Conservation (phyloP, 2,329 filamentous ascomycete species). For the Penicillium sumatraense region DNA sequence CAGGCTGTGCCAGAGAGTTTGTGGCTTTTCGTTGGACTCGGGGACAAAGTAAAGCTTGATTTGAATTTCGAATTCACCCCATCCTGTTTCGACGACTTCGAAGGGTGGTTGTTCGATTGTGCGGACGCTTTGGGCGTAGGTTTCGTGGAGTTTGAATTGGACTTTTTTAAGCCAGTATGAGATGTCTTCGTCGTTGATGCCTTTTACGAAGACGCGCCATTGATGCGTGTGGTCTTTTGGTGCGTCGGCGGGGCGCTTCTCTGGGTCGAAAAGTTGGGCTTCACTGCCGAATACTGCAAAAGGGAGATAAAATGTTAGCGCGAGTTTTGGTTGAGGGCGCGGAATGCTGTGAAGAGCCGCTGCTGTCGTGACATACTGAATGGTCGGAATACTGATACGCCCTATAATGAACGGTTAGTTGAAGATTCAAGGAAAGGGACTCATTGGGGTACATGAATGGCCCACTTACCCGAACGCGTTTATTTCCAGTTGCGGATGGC, state of each 20-base stretch:
- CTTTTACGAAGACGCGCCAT: constrained; percentile 93
- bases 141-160: constrained; percentile 97
- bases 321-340: neutral
- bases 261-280: constrained; percentile 76
- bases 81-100: constrained; percentile 87
- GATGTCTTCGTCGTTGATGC: constrained; percentile 85
- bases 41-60: constrained; percentile 92
- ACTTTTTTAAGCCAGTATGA: constrained; percentile 96
- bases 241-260: constrained; percentile 73
- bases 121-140: constrained; percentile 87
- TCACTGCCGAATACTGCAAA: constrained; percentile 80
- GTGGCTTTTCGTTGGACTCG: constrained; percentile 87
- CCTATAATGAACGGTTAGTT: constrained; percentile 31
- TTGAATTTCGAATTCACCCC: constrained; percentile 97
- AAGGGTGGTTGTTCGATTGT: constrained; percentile 84
- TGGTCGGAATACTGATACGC: constrained; percentile 52
- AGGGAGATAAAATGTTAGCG: constrained; percentile 6
- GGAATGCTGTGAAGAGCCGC: no score
- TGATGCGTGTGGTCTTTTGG: constrained; percentile 94
- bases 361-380: constrained; percentile 43
- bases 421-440: constrained; percentile 23
- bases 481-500: constrained; percentile 59
- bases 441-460: neutral
- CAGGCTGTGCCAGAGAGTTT: constrained; percentile 92
- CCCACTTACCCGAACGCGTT: constrained; percentile 55